These are phyloP conservation scores for Rhizopogon vesiculosus DNA, from an alignment of 768 basidiomycete species.

Conservation along the genomic window DNA sequence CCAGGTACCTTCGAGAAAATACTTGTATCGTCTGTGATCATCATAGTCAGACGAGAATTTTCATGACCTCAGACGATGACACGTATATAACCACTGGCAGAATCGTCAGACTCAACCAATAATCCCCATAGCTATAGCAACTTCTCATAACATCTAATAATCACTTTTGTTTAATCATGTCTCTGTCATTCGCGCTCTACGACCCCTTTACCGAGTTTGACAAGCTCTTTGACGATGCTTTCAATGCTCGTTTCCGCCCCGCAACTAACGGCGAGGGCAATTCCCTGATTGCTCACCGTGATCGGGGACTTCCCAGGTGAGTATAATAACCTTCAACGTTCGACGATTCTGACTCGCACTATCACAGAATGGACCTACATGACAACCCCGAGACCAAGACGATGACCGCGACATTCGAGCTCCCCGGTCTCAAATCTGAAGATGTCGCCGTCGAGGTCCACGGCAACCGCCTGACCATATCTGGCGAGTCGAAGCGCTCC, in stretches of 20 bases:
- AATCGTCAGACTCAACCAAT: neutral
- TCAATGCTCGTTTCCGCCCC: slow-evolving; percentile 21
- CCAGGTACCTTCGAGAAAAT: neutral
- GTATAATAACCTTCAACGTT: neutral
- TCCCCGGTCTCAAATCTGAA: slow-evolving; percentile 52
- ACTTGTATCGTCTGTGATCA: neutral
- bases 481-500: slow-evolving; percentile 39
- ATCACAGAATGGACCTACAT: slow-evolving; percentile 48
- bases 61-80: no score
- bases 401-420: slow-evolving; percentile 52
- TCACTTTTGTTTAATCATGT: slow-evolving; percentile 11
- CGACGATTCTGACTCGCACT: neutral
- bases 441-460: slow-evolving; percentile 48
- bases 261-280: slow-evolving; percentile 4
- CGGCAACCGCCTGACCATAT: slow-evolving; percentile 43
- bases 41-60: no score
- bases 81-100: neutral
- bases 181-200: slow-evolving; percentile 22
- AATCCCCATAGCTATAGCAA: neutral
- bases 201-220: slow-evolving; percentile 38
- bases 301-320: slow-evolving; percentile 23
- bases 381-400: slow-evolving; percentile 42
- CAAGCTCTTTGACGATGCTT: slow-evolving; percentile 36
- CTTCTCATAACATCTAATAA: neutral
- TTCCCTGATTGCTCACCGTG: neutral